Percentiles rank a stretch among this genome's conserved stretches.
Evolutionary conservation across 345 rosid genomes (phyloP).

Genomic region (Cardamine chenopodiifolia): DNA sequence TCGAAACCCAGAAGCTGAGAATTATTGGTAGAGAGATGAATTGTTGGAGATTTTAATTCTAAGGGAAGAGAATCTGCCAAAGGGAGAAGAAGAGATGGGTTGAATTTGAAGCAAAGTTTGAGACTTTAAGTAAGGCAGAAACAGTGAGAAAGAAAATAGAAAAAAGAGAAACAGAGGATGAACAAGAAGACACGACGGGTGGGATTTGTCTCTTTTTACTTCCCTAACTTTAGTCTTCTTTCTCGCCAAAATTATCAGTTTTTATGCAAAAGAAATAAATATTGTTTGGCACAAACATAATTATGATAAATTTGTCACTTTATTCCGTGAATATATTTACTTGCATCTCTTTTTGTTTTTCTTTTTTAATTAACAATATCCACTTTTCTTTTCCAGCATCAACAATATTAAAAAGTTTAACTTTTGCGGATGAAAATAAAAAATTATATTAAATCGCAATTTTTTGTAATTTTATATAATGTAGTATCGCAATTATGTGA

Average conservation of each 20-base stretch:
- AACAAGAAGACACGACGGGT: constrained; percentile 48
- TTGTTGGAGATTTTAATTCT: constrained; percentile 20
- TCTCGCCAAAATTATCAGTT: constrained; percentile 23
- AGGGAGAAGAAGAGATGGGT: constrained; percentile 30
- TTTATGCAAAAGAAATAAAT: constrained; percentile 5
- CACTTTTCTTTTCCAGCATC: neutral
- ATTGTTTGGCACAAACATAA: constrained; percentile 7
- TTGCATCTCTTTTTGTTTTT: neutral
- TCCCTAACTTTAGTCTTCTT: constrained; percentile 20
- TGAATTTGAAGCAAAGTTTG: constrained; percentile 46
- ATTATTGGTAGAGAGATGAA: constrained; percentile 2
- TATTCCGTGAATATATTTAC: constrained; percentile 34
- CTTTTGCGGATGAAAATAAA: neutral
- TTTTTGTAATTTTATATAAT: neutral
- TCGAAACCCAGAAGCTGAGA: constrained; percentile 13
- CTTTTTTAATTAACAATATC: neutral
- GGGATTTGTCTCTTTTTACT: constrained; percentile 40
- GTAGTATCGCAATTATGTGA: no score
- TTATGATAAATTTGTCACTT: constrained; percentile 23
- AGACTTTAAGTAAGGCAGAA: constrained; percentile 46
- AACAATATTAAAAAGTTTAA: neutral
- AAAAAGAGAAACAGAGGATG: constrained; percentile 41
- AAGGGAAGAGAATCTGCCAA: neutral
- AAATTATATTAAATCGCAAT: neutral
- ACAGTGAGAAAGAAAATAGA: constrained; percentile 36